Conservation (phyloP, 2,329 filamentous ascomycete species). For the Lasiodiplodia citricola region DNA sequence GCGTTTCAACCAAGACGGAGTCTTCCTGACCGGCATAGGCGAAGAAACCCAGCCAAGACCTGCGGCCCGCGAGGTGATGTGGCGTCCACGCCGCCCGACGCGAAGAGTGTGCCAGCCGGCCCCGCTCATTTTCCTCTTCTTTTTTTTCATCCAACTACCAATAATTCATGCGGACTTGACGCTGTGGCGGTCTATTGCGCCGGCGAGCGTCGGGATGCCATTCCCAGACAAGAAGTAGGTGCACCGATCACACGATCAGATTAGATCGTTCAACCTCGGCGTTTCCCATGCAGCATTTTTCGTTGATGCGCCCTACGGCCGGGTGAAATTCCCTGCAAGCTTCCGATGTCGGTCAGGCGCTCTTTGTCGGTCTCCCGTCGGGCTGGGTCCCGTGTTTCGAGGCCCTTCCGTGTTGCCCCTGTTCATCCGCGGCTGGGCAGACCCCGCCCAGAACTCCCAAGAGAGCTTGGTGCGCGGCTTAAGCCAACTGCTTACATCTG, state of each 20-base stretch:
- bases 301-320: not conserved
- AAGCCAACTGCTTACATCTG: not conserved
- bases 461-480: slow-evolving; percentile 8
- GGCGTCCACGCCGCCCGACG: slow-evolving; percentile 1
- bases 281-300: not conserved
- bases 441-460: not conserved
- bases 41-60: not conserved
- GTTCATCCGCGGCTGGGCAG: not conserved
- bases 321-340: not conserved
- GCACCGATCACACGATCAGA: slow-evolving; percentile 12
- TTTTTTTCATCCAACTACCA: not conserved
- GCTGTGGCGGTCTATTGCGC: not conserved
- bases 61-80: not conserved
- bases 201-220: not conserved
- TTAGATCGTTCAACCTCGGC: slow-evolving; percentile 6
- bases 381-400: not conserved
- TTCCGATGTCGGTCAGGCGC: not conserved
- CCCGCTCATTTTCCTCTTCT: slow-evolving; percentile 2
- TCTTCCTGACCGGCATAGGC: slow-evolving; percentile 4
- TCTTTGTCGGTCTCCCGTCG: not conserved
- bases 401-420: not conserved
- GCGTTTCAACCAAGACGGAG: not conserved
- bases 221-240: not conserved
- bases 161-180: not conserved
- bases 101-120: not conserved